Evolutionary conservation across 805 yeast genomes (phyloP).

Genomic region (Candida golubevii): DNA sequence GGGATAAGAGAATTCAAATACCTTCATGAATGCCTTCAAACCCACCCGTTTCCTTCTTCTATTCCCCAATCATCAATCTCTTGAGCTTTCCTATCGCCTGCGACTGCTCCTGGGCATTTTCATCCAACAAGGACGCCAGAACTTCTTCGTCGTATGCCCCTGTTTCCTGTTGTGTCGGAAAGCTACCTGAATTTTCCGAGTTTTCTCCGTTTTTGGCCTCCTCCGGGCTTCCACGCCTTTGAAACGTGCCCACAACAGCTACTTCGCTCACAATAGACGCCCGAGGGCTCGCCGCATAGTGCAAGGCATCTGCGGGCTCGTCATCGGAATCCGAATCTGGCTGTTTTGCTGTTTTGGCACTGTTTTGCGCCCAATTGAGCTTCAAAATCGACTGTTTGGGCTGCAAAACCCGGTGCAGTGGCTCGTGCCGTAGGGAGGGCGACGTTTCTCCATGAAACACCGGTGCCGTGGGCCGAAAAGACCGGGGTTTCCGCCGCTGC

Average conservation of each 20-base stretch:
- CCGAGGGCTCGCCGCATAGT: conserved; percentile 15
- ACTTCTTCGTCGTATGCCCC: background rate
- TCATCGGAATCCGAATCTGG: too few relatives aligned
- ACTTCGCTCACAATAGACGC: conserved; percentile 10
- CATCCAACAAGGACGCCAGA: background rate
- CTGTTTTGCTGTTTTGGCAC: too few relatives aligned
- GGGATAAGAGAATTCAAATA: too few relatives aligned
- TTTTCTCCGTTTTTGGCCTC: background rate
- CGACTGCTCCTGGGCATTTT: background rate
- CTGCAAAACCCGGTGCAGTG: conserved; percentile 38
- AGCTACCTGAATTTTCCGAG: background rate
- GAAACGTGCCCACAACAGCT: conserved; percentile 9
- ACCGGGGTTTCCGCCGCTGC: conserved; percentile 1
- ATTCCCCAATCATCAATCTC: conserved; percentile 2
- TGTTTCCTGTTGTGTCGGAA: too few relatives aligned
- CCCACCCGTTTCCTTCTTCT: background rate
- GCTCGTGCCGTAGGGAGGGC: conserved; percentile 29
- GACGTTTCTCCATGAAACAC: background rate
- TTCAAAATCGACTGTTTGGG: conserved; percentile 42
- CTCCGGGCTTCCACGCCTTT: background rate
- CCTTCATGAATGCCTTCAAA: too few relatives aligned
- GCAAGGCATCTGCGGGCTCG: too few relatives aligned
- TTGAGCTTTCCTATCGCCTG: conserved; percentile 3
- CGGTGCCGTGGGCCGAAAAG: too few relatives aligned
- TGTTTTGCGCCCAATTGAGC: conserved; percentile 1